Base-by-base conservation (phyloP, 306 rosid genomes). In the Lathyrus oleraceus region DNA sequence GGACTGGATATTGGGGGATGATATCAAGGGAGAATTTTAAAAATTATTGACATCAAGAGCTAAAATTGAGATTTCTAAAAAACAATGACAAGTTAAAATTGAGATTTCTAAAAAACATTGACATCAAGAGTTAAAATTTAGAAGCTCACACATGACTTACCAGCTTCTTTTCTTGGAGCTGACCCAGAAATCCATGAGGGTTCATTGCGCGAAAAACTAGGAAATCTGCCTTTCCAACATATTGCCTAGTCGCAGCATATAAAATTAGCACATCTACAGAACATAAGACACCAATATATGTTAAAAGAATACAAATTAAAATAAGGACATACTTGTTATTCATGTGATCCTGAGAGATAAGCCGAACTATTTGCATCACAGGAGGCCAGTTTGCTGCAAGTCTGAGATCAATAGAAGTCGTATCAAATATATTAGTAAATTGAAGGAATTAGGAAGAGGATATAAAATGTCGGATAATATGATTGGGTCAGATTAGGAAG, bases 331-430 rank as follows among this genome's bases (percentile, higher is more conserved):
- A 94, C 99, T 89, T 87, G 85, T 94, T 88, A 81, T 91, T 91
- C 99, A 94, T 91, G 88, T 94, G 96, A 78, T 91, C 97, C 69
- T 91, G 95, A 69, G 99, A 94, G 83, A 94, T 89, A 58, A 94
- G 97, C 80, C 92, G 90, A 66, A 86, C 96, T 38, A 94, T 94
- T 82, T 83, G 97, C 99, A 94, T 94, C 12, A 85, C 89, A 2
- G 72, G 64, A 10, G 97, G 99, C 99, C 96, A 94, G 83, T 94
- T 91, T 69, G 96, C 96, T n/a, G 99, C 99, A 80, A 91, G 96
- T 79, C 99, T 91, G 92, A 59, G 75, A 78, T 72, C 67, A 62
- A 77, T 6, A 66, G 44, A 78, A 84, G 39, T 61, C 60, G 67
- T 17, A 66, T 23, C 65, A 32, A 71, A 72, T 35, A 67, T 68